These are phyloP conservation scores for Mycena epipterygia DNA, from an alignment of 768 basidiomycete species.

Conservation along the genomic window DNA sequence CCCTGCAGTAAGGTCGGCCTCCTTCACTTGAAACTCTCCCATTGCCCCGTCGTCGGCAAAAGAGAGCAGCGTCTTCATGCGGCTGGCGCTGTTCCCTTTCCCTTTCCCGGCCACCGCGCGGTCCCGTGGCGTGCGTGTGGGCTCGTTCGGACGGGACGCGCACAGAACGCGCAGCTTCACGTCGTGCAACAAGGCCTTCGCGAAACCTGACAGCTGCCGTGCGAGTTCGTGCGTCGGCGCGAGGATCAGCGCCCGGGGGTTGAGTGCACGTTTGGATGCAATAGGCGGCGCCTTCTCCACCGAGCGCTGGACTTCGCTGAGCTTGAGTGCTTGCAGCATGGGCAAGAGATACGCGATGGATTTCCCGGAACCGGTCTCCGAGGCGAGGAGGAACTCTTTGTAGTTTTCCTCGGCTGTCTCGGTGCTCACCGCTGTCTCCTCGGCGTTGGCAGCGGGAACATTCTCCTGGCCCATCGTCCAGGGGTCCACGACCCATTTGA, in stretches of 20 bases:
- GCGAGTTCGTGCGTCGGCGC: conserved; percentile 93
- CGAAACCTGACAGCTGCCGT: conserved; percentile 81
- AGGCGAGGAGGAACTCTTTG: conserved; percentile 78
- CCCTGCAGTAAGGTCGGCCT: neutral
- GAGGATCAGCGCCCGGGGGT: conserved; percentile 84
- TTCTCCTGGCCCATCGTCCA: conserved; percentile 28
- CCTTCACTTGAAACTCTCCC: conserved; percentile 43
- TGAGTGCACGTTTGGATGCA: conserved; percentile 50
- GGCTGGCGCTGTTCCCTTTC: conserved; percentile 44
- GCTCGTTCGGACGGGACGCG: conserved; percentile 71
- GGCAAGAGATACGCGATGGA: conserved; percentile 92
- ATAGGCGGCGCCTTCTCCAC: conserved; percentile 26
- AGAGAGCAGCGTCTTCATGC: conserved; percentile 28
- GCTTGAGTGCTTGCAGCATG: conserved; percentile 83
- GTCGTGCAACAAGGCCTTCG: conserved; percentile 81
- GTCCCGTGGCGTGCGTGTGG: conserved; percentile 45
- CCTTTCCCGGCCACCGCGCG: conserved; percentile 65
- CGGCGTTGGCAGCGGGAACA: neutral
- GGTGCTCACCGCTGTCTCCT: neutral
- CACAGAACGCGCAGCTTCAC: conserved; percentile 84
- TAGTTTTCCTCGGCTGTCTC: conserved; percentile 42
- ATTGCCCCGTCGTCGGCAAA: conserved; percentile 36
- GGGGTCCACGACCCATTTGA: conserved; percentile 71
- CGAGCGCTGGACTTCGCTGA: conserved; percentile 26
- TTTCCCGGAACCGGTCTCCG: conserved; percentile 94